Evolutionary conservation across 331 rosid species (phyloP), one percentile per base, ranked within the genome.

Genomic region (Stylosanthes scabra): DNA sequence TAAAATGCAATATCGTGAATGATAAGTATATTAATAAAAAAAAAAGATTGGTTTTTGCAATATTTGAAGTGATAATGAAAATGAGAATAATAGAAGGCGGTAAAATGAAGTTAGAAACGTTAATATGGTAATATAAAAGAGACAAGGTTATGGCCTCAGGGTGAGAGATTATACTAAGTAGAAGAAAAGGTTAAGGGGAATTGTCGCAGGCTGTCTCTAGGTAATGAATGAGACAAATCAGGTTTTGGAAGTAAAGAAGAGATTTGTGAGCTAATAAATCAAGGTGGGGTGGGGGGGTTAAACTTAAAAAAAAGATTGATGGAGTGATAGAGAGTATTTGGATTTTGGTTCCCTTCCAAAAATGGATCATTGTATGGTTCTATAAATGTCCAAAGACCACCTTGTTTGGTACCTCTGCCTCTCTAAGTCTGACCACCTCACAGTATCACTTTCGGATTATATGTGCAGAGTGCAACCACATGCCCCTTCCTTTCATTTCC

Each of bases 261-360:
- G 25, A 15, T 66, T 16, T 59, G 64, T 66, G 11, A 37, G n/a
- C 80, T 74, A 74, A 63, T 50, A 63, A 16, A 68, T 55, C 72
- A 80, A 68, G n/a, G n/a, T n/a, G n/a, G n/a, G n/a, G n/a, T n/a
- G 80, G 68, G 37, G 76, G 72, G 34, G 37, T 31, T 69, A 15
- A 74, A 11, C 82, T 62, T n/a, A n/a, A n/a, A n/a, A n/a, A n/a
- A n/a, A n/a, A n/a, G n/a, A n/a, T 81, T 70, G 69, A 81, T 71
- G 82, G 84, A 76, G 76, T 81, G 74, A 74, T 80, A 45, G n/a
- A 13, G 74, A 74, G 82, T 72, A 62, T 66, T 37, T 76, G 50
- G 82, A 59, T 64, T 80, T 82, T 68, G 81, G 83, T 67, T 20
- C 15, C 13, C 44, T 37, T 34, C 64, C 70, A 71, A 72, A 80